Evolutionary conservation across 2,329 filamentous ascomycete species (phyloP).

Genomic region (Claviceps maximensis): DNA sequence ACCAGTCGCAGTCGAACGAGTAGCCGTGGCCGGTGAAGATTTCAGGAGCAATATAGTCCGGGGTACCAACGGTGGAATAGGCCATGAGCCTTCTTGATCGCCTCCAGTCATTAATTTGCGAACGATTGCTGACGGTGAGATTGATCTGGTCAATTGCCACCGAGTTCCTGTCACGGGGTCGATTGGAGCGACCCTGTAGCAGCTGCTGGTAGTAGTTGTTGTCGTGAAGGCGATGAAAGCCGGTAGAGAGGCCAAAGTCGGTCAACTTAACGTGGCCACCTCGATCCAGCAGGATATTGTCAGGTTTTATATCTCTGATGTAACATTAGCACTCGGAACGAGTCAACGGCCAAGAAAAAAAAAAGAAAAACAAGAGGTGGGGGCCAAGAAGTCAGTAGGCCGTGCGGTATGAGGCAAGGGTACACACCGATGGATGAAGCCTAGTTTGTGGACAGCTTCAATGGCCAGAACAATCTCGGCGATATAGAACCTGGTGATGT

Average conservation of each 20-base stretch:
- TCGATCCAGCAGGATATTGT: conserved; percentile 92
- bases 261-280: conserved; percentile 97
- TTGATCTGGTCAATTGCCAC: conserved; percentile 97
- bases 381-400: neutral
- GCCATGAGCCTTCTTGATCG: conserved; percentile 91
- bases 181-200: conserved; percentile 64
- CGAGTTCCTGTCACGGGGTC: conserved; percentile 72
- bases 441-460: conserved; percentile 92
- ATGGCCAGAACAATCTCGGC: conserved; percentile 97
- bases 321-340: neutral
- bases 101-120: conserved; percentile 97
- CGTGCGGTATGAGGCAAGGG: no score
- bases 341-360: neutral
- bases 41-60: conserved; percentile 94
- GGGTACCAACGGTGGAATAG: conserved; percentile 95
- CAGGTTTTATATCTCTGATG: conserved; percentile 88
- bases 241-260: conserved; percentile 93
- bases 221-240: conserved; percentile 95
- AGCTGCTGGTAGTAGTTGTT: conserved; percentile 98
- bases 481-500: conserved; percentile 98
- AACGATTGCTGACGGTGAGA: conserved; percentile 90
- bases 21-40: conserved; percentile 97
- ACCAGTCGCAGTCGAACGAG: conserved; percentile 97
- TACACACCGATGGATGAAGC: conserved; percentile 90
- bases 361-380: neutral